Conservation (phyloP, 1,139 yeast species). For the Nadsonia commutata region DNA sequence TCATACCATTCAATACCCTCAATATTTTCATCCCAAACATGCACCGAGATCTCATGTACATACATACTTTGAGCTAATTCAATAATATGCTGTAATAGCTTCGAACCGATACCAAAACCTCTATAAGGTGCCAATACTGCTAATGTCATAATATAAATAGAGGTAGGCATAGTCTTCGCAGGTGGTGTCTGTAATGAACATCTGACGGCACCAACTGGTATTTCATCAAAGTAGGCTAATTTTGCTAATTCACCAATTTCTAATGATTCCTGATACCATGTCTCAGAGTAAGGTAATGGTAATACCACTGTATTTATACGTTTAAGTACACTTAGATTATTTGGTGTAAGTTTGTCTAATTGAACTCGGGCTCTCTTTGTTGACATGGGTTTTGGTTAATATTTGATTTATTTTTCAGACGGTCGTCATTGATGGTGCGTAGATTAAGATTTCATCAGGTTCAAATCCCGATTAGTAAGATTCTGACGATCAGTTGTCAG, state of each 20-base stretch:
- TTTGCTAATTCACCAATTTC: conserved; percentile 21
- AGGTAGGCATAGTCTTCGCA: conserved; percentile 28
- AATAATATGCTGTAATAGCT: conserved; percentile 39
- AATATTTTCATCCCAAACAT: conserved; percentile 38
- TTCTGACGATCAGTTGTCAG: too few species aligned
- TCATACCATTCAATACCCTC: conserved; percentile 42
- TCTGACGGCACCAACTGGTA: conserved; percentile 58
- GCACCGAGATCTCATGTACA: conserved; percentile 44
- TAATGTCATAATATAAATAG: conserved; percentile 49
- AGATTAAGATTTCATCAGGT: too few species aligned
- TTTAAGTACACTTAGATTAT: conserved; percentile 34
- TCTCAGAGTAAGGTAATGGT: conserved; percentile 32
- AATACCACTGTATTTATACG: conserved; percentile 33
- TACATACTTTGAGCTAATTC: conserved; percentile 37
- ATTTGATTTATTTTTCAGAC: too few species aligned
- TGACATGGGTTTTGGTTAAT: too few species aligned
- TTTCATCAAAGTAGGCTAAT: conserved; percentile 43
- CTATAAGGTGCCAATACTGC: conserved; percentile 53
- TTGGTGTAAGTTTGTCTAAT: conserved; percentile 35
- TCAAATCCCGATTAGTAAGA: too few species aligned
- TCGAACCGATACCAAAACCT: conserved; percentile 45
- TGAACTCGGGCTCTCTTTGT: conserved; percentile 9
- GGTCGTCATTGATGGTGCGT: too few species aligned
- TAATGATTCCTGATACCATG: conserved; percentile 36
- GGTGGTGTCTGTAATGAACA: conserved; percentile 29